These are phyloP conservation scores for Macrophomina tecta DNA, from an alignment of 2,329 filamentous ascomycete species.

Conservation along the genomic window DNA sequence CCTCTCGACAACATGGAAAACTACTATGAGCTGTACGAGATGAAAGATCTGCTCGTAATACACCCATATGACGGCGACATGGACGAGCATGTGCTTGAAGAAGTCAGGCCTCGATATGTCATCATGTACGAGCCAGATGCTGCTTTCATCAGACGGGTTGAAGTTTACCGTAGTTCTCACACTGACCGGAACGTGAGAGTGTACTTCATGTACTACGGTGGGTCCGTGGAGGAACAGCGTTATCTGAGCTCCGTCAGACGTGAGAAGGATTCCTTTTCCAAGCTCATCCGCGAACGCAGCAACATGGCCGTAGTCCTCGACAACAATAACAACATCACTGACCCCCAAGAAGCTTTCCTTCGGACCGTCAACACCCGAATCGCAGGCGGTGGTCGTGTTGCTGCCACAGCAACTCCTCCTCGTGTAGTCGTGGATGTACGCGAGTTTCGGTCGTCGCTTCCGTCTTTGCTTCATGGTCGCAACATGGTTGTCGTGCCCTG, in stretches of 20 bases:
- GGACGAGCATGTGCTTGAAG: slow-evolving; percentile 95
- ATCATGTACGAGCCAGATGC: slow-evolving; percentile 99
- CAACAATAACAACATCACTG: slow-evolving; percentile 71
- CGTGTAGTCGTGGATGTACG: slow-evolving; percentile 94
- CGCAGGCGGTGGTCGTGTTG: slow-evolving; percentile 84
- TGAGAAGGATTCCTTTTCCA: slow-evolving; percentile 96
- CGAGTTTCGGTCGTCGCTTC: slow-evolving; percentile 91
- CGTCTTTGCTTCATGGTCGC: slow-evolving; percentile 87
- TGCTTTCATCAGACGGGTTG: slow-evolving; percentile 90
- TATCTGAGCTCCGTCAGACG: slow-evolving; percentile 89
- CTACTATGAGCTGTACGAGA: slow-evolving; percentile 89
- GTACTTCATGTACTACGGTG: slow-evolving; percentile 96
- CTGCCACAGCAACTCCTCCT: slow-evolving; percentile 84
- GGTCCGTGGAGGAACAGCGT: slow-evolving; percentile 92
- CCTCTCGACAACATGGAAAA: slow-evolving; percentile 90
- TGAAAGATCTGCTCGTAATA: slow-evolving; percentile 84
- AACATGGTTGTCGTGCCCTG: slow-evolving; percentile 90
- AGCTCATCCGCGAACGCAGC: slow-evolving; percentile 90
- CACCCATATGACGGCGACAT: slow-evolving; percentile 95
- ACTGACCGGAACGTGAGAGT: slow-evolving; percentile 86
- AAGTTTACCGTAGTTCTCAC: slow-evolving; percentile 95
- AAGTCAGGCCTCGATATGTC: slow-evolving; percentile 89
- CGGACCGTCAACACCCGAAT: slow-evolving; percentile 97
- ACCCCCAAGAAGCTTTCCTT: slow-evolving; percentile 89
- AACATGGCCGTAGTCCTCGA: slow-evolving; percentile 88